A percentile compares a stretch with the other conserved stretches of the same genome.
phyloP scores from a whole-genome alignment of 441 rosid species.

The Jatropha podagrica region DNA sequence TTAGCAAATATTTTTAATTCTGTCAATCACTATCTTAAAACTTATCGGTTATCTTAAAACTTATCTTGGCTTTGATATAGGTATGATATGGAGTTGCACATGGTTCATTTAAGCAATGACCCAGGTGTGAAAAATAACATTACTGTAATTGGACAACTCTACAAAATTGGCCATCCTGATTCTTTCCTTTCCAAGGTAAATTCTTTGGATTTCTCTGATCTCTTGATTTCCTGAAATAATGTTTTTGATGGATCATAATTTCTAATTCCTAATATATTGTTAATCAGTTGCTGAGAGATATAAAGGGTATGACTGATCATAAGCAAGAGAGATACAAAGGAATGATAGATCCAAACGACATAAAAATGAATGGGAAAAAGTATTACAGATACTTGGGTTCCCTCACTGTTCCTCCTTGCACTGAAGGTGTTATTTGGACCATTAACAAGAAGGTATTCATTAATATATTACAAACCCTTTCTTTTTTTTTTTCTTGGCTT shows the following conservation, averaged over 20 bases:
- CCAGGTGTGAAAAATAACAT: slow-evolving; percentile 37
- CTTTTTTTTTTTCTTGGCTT: not conserved
- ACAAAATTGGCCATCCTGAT: slow-evolving; percentile 53
- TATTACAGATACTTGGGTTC: slow-evolving; percentile 60
- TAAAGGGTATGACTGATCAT: slow-evolving; percentile 27
- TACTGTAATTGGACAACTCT: slow-evolving; percentile 51
- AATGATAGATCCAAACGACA: slow-evolving; percentile 36
- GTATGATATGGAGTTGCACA: slow-evolving; percentile 65
- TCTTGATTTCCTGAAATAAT: not conserved
- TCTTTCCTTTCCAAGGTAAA: slow-evolving; percentile 53
- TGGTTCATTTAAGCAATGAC: slow-evolving; percentile 49
- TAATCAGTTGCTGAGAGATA: slow-evolving; percentile 29
- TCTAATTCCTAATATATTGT: not conserved
- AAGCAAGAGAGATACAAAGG: slow-evolving; percentile 36
- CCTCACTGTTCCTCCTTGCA: slow-evolving; percentile 67
- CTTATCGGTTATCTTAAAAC: no score
- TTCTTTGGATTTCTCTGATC: not conserved
- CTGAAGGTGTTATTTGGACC: slow-evolving; percentile 60
- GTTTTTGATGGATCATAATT: no score
- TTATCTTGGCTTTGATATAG: slow-evolving; percentile 20
- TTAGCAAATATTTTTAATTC: no score
- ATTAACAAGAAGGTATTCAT: slow-evolving; percentile 42
- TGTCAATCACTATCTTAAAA: no score
- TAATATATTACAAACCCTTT: not conserved
- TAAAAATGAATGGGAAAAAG: slow-evolving; percentile 34